Percentiles rank a stretch among this genome's conserved stretches.
These are phyloP conservation scores for Eleusine coracana DNA, from an alignment of 176 grass and related monocot genomes.

Conservation along the genomic window DNA sequence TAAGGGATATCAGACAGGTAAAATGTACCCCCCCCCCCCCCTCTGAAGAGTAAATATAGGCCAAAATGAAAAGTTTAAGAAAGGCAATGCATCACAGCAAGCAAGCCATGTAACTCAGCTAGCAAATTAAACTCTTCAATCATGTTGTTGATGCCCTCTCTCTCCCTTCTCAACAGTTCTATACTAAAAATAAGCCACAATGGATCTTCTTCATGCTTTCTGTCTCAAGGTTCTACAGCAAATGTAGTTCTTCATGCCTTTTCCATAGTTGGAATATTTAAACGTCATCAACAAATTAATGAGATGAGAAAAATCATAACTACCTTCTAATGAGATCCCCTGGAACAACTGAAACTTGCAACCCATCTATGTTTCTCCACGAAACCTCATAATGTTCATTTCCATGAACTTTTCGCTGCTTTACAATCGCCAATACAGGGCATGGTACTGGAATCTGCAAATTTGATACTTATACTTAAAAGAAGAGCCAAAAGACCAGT, in stretches of 20 bases:
- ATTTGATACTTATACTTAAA: constrained; percentile 42
- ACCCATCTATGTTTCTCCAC: constrained; percentile 69
- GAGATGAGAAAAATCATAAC: constrained; percentile 19
- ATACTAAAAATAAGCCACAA: neutral
- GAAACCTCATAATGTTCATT: constrained; percentile 82
- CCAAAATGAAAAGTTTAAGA: neutral
- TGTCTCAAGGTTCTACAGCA: neutral
- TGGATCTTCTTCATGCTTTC: neutral
- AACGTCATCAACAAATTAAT: too few species aligned
- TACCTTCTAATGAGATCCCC: constrained; percentile 80
- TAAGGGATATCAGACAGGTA: neutral
- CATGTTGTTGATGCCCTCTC: neutral
- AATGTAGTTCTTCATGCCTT: neutral
- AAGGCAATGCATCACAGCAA: neutral
- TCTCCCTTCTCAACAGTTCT: neutral
- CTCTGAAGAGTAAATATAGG: neutral
- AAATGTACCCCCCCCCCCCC: neutral
- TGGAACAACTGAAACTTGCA: constrained; percentile 69
- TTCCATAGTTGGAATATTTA: neutral
- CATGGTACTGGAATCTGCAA: constrained; percentile 81
- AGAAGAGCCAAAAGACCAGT: constrained; percentile 7
- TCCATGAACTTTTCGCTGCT: constrained; percentile 80
- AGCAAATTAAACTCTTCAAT: neutral
- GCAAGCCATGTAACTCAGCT: neutral
- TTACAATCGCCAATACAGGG: constrained; percentile 66